phyloP scores from a whole-genome alignment of 768 basidiomycete genomes.

The Tricholoma terreum region DNA sequence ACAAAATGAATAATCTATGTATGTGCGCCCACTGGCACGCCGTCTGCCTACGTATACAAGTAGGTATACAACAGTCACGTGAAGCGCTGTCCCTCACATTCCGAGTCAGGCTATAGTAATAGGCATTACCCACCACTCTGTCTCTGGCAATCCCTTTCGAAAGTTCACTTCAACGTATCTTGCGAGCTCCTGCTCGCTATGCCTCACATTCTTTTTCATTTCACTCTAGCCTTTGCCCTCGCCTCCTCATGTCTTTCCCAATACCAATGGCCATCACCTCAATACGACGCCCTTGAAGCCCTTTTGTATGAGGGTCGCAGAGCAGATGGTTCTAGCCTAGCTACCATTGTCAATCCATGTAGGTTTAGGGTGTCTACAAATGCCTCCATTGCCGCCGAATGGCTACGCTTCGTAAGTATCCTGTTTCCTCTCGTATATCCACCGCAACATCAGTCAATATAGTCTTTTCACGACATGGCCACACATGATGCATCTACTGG shows the following conservation, averaged over 20 bases:
- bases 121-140: too few species aligned
- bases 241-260: constrained; percentile 17
- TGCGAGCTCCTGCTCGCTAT: constrained; percentile 10
- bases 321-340: constrained; percentile 29
- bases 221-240: constrained; percentile 12
- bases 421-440: background rate
- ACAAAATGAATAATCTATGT: too few species aligned
- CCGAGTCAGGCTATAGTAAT: too few species aligned
- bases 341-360: constrained; percentile 28
- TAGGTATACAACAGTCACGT: too few species aligned
- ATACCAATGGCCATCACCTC: constrained; percentile 33
- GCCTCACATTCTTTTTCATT: constrained; percentile 19
- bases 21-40: too few species aligned
- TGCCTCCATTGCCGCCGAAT: constrained; percentile 37
- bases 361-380: constrained; percentile 24
- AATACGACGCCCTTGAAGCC: constrained; percentile 34
- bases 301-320: constrained; percentile 35
- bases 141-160: background rate
- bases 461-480: constrained; percentile 53
- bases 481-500: constrained; percentile 44
- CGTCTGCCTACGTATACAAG: too few species aligned
- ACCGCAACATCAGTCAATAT: background rate
- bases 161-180: constrained; percentile 6
- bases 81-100: too few species aligned
- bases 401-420: constrained; percentile 36